A percentile compares a stretch with the other conserved stretches of the same genome.
phyloP scores from a whole-genome alignment of 1,139 yeast genomes.

The Pichia norvegensis region DNA sequence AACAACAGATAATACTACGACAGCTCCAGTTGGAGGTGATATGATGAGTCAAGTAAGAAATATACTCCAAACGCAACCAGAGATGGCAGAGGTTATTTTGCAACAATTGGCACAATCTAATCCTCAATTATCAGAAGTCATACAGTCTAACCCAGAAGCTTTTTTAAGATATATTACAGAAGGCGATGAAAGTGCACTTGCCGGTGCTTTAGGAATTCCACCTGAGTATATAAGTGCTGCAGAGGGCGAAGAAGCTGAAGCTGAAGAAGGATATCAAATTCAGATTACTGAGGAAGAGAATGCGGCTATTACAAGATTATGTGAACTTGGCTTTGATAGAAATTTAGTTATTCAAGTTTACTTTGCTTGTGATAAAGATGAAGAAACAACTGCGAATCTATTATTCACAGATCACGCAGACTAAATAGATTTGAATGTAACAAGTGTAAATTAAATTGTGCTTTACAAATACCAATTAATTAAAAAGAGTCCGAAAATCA shows the following conservation, averaged over 20 bases:
- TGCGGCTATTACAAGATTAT: conserved; percentile 76
- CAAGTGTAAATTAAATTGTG: neutral
- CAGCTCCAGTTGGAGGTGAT: conserved; percentile 39
- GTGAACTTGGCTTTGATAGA: conserved; percentile 90
- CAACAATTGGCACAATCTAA: conserved; percentile 78
- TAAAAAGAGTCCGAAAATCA: conserved; percentile 14
- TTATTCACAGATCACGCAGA: conserved; percentile 46
- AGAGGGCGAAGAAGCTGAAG: conserved; percentile 33
- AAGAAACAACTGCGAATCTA: conserved; percentile 91
- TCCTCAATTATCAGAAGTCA: conserved; percentile 79
- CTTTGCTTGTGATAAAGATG: conserved; percentile 97
- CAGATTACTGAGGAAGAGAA: conserved; percentile 77
- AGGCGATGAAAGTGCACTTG: conserved; percentile 36
- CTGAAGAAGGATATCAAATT: conserved; percentile 42
- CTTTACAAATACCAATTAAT: neutral
- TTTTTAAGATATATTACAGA: conserved; percentile 67
- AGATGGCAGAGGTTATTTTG: conserved; percentile 74
- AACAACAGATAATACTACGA: conserved; percentile 26
- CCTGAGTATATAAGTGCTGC: conserved; percentile 28
- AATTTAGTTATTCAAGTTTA: conserved; percentile 85
- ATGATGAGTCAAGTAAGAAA: conserved; percentile 59
- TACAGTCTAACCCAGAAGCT: conserved; percentile 81
- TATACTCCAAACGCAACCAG: conserved; percentile 80
- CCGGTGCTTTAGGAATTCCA: conserved; percentile 27
- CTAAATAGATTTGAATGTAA: conserved; percentile 6